Base-by-base conservation (phyloP, 2,329 filamentous ascomycete species). In the Dothistroma pini region DNA sequence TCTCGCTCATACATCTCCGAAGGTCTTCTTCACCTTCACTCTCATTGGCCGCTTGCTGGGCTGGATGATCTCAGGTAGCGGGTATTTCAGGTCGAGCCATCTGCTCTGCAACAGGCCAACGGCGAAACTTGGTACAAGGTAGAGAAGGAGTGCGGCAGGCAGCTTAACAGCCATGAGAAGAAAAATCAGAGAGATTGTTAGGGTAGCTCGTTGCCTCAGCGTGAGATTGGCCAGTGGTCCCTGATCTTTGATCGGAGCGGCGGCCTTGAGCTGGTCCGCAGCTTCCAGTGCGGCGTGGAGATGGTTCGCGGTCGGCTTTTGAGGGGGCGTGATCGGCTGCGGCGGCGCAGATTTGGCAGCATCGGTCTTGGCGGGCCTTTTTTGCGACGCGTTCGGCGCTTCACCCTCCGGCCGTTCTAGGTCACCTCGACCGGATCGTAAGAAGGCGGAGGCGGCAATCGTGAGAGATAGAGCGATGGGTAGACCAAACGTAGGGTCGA, bases 401-500 rank as follows among this genome's bases (percentile, higher is more conserved):
- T 38, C 41, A 1, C 44, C 47, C 19, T 19, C n/a, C 9, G 35
- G 12, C 16, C 38, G 47, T 31, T 19, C n/a, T 9, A 44, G 48
- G 16, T 54, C 31, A 4, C 34, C 47, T 54, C 21, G 22, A 14
- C 16, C 44, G 12, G 35, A 14, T 22, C n/a, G 32, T 12, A 22
- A 66, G 31, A 68, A 29, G 75, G 63, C 59, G 72, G 70, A 77
- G 48, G 12, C 68, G 1, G 57, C 55, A 38, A 70, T 65, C 41
- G 52, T 41, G 3, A 54, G 7, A 31, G 35, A 38, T 4, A 71
- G 58, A 2, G 57, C 11, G 21, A 58, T 4, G 2, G 68, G 69
- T 6, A 71, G 58, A 2, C 60, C 50, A 22, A 57, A 35, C 2
- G 78, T 78, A 0, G 83, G 77, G 66, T 88, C 85, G 9, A 82